phyloP scores from a whole-genome alignment of 2,329 filamentous ascomycete genomes.

The Hymenoscyphus infarciens region DNA sequence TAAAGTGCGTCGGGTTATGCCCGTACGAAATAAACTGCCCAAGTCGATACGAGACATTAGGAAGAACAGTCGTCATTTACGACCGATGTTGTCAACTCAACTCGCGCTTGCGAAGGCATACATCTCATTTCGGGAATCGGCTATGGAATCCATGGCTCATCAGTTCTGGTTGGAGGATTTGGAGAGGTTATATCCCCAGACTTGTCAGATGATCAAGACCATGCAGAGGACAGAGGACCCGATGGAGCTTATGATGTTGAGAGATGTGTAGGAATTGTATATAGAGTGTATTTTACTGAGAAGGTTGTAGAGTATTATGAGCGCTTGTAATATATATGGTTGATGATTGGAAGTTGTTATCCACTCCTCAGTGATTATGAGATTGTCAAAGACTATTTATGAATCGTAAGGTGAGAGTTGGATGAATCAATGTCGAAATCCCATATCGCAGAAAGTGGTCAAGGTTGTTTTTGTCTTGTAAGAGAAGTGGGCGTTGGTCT shows the following conservation, averaged over 20 bases:
- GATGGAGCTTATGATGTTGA: constrained; percentile 25
- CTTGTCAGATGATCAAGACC: constrained; percentile 30
- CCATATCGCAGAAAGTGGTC: no score
- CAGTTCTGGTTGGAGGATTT: constrained; percentile 28
- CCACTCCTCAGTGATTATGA: neutral
- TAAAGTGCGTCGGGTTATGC: constrained; percentile 22
- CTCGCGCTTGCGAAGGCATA: neutral
- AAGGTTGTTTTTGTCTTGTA: no score
- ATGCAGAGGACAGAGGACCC: constrained; percentile 30
- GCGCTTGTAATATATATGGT: neutral
- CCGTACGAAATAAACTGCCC: constrained; percentile 28
- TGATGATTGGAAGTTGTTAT: neutral
- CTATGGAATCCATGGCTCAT: constrained; percentile 24
- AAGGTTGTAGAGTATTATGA: neutral
- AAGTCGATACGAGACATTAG: constrained; percentile 24
- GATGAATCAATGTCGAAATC: no score
- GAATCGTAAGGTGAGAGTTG: no score
- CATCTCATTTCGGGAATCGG: neutral
- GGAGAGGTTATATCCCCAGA: constrained; percentile 31
- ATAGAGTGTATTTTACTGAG: neutral
- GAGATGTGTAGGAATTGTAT: constrained; percentile 2
- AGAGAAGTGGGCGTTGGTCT: no score
- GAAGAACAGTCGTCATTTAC: constrained; percentile 26
- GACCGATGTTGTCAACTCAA: constrained; percentile 18
- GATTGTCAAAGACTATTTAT: neutral